Percentiles rank a stretch among this genome's conserved stretches.
These are phyloP conservation scores for Citrus medica DNA, from an alignment of 345 rosid genomes.

Conservation along the genomic window DNA sequence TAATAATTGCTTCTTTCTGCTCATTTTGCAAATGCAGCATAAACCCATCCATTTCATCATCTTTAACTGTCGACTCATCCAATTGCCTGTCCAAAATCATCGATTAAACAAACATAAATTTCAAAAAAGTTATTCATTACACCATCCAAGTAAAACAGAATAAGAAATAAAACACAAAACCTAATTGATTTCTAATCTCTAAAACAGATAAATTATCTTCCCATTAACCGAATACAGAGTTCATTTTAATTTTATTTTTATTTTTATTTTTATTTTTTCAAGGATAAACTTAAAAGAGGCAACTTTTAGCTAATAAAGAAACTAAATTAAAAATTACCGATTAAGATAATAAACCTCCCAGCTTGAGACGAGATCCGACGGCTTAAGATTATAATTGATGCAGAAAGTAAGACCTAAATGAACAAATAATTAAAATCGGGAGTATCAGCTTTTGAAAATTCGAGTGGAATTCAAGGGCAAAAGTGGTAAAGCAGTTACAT, in stretches of 20 bases:
- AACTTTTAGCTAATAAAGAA: background rate
- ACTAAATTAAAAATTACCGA: conserved; percentile 38
- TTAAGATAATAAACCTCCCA: conserved; percentile 92
- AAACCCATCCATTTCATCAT: conserved; percentile 87
- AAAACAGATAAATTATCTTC: no score
- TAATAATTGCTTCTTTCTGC: conserved; percentile 58
- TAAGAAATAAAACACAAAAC: background rate
- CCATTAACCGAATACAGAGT: no score
- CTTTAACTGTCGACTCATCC: conserved; percentile 47
- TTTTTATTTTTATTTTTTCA: no score
- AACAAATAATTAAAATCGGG: background rate
- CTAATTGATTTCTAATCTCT: background rate
- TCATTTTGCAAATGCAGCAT: conserved; percentile 74
- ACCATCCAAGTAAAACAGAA: background rate
- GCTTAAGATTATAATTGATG: conserved; percentile 60
- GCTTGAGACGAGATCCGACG: conserved; percentile 82
- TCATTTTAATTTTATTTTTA: no score
- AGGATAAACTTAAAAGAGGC: background rate
- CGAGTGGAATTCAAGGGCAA: background rate
- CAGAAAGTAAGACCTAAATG: conserved; percentile 69
- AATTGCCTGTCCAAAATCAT: conserved; percentile 46
- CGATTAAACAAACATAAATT: background rate
- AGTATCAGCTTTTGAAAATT: conserved; percentile 7
- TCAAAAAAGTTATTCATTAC: background rate
- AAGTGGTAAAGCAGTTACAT: conserved; percentile 37